Evolutionary conservation across 306 rosid genomes (phyloP).

Genomic region (Erythrophleum fordii): DNA sequence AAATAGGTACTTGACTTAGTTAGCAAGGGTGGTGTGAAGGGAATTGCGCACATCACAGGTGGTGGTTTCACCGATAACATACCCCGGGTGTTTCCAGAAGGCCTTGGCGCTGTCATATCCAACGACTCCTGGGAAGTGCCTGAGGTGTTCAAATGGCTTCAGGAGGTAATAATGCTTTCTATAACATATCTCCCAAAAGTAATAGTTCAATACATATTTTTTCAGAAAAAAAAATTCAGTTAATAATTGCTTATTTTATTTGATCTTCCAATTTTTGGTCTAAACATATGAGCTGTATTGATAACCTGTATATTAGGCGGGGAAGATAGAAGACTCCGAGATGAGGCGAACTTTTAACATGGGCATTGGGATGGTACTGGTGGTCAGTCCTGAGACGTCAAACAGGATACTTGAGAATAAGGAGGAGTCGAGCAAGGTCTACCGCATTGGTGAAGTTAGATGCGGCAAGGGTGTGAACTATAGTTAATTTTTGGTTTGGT

Average conservation of each 20-base stretch:
- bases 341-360: constrained; percentile 86
- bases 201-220: not conserved
- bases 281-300: too few species aligned
- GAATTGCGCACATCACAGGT: constrained; percentile 85
- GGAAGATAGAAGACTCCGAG: constrained; percentile 70
- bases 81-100: constrained; percentile 82
- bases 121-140: constrained; percentile 74
- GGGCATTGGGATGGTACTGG: constrained; percentile 96
- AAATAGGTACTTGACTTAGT: constrained; percentile 73
- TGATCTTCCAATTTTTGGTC: constrained; percentile 7
- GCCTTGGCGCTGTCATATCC: constrained; percentile 72
- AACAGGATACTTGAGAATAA: constrained; percentile 52
- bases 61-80: constrained; percentile 93
- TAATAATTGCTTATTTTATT: constrained; percentile 5
- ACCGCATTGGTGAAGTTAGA: constrained; percentile 75
- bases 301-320: constrained; percentile 53
- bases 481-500: constrained; percentile 14
- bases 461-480: constrained; percentile 65
- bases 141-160: constrained; percentile 80
- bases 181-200: not conserved
- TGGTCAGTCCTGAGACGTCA: constrained; percentile 69
- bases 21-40: constrained; percentile 81
- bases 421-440: constrained; percentile 43
- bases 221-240: not conserved
- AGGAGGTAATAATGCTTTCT: constrained; percentile 59